Evolutionary conservation across 2,329 filamentous ascomycete species (phyloP), one percentile per base, ranked within the genome.

Genomic region (Madurella fahalii): DNA sequence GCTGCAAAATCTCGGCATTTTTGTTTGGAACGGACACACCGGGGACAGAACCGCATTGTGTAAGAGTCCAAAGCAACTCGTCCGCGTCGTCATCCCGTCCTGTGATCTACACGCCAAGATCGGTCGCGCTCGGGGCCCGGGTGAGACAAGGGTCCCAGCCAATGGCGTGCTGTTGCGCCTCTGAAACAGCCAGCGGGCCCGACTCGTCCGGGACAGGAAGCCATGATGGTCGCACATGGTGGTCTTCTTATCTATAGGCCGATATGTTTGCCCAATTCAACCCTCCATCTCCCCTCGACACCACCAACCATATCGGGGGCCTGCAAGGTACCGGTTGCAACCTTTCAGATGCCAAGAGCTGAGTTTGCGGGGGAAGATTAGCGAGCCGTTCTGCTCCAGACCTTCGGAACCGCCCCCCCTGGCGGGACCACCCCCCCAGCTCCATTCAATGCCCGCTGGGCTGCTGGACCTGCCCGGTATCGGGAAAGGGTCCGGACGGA

Each of bases 351-450:
- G 57, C 57, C 59, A 61, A 61, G 57, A 54, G 54, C 44, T 54
- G 50, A 50, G 47, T 59, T 54, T 58, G 59, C 47, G 59, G 57
- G 57, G 57, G 56, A 46, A 57, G 54, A 59, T 59, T 61, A 59
- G 57, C 59, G 59, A 59, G 54, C 57, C 52, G 59, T 52, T 37
- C 13, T 41, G 47, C 47, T 50, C 57, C 58, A 49, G 45, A 50
- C 47, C 20, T 47, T 56, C 57, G 58, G 58, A 56, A 50, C 57
- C 47, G 42, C 9, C 17, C 9, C 17, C 53, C 48, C 32, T 47
- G 42, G 45, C 49, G 40, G 39, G 40, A 25, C 25, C 25, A 7
- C 25, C 25, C 44, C 53, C 39, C 32, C 30, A 15, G 39, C 18
- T 31, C 30, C 18, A 46, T 49, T 20, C 25, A 7, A 25, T 7